phyloP scores from a whole-genome alignment of 2,329 filamentous ascomycete species.

The Hypoxylon sp. region DNA sequence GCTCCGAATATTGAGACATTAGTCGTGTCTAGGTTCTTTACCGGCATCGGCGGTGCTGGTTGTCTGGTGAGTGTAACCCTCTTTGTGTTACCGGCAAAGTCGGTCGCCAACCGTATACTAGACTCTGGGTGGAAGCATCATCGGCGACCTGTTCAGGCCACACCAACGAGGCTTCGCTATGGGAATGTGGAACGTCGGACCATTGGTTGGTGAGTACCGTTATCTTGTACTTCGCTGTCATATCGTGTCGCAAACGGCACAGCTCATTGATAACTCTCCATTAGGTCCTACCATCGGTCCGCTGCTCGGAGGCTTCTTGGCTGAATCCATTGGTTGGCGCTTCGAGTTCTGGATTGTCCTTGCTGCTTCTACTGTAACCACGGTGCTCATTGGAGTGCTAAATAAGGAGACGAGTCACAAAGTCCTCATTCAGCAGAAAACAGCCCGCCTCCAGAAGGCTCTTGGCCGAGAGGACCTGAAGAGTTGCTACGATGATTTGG shows the following conservation, averaged over 20 bases:
- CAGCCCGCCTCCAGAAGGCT: not conserved
- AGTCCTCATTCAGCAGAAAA: not conserved
- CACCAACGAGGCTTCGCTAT: conserved; percentile 28
- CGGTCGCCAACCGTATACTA: not conserved
- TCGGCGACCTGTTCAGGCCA: conserved; percentile 57
- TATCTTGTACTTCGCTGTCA: not conserved
- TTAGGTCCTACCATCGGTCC: conserved; percentile 48
- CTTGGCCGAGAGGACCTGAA: not conserved
- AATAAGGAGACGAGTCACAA: not conserved
- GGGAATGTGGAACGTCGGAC: not conserved
- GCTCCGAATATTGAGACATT: conserved; percentile 51
- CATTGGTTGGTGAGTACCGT: not conserved
- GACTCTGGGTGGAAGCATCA: conserved; percentile 57
- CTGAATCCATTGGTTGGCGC: conserved; percentile 52
- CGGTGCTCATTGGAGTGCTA: not conserved
- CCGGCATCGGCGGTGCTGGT: not conserved
- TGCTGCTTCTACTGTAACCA: not conserved
- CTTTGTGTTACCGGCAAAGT: not conserved
- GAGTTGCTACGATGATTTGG: not conserved
- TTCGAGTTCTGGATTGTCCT: conserved; percentile 55
- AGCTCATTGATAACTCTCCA: not conserved
- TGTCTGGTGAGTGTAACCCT: not conserved
- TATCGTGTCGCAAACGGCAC: no score
- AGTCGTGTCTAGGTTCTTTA: conserved; percentile 55
- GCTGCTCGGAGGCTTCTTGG: conserved; percentile 54